A percentile compares a stretch with the other conserved stretches of the same genome.
Evolutionary conservation across 352 stramenopile species (phyloP).

Genomic region (Phytopythium mirpurense): DNA sequence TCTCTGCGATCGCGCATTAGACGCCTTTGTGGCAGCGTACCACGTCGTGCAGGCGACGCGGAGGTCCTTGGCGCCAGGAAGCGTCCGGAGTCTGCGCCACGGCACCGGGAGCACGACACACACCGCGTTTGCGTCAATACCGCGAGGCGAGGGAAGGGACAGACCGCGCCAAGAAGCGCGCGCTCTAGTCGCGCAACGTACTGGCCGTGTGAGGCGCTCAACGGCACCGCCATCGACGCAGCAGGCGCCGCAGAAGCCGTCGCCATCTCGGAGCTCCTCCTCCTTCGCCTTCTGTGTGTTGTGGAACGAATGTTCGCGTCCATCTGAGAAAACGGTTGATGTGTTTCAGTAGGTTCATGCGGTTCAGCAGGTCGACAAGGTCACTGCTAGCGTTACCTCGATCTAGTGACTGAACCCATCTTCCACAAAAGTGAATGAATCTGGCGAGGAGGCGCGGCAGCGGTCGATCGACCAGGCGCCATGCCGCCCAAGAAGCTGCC

Average conservation of each 20-base stretch:
- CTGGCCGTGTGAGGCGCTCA: background rate
- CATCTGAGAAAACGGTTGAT: constrained; percentile 1
- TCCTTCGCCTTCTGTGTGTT: background rate
- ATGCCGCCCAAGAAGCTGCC: constrained; percentile 42
- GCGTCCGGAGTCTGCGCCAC: constrained; percentile 32
- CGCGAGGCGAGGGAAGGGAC: background rate
- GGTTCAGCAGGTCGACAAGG: background rate
- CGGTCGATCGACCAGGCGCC: background rate
- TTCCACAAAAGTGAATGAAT: too few relatives aligned
- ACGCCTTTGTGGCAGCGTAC: too few relatives aligned
- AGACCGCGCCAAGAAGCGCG: background rate
- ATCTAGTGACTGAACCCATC: background rate
- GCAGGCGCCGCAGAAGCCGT: background rate
- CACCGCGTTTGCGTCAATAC: background rate
- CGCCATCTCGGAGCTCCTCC: too few relatives aligned
- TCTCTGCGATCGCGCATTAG: too few relatives aligned
- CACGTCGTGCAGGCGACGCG: constrained; percentile 49
- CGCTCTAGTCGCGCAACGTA: background rate
- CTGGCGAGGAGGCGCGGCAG: too few relatives aligned
- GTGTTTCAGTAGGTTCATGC: background rate
- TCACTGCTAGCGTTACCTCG: background rate
- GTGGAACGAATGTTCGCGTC: background rate
- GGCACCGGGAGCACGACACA: background rate
- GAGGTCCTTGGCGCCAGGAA: constrained; percentile 52
- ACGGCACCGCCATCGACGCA: background rate